Evolutionary conservation across 2,329 filamentous ascomycete genomes (phyloP).

Genomic region (Taxawa tesnikishii): DNA sequence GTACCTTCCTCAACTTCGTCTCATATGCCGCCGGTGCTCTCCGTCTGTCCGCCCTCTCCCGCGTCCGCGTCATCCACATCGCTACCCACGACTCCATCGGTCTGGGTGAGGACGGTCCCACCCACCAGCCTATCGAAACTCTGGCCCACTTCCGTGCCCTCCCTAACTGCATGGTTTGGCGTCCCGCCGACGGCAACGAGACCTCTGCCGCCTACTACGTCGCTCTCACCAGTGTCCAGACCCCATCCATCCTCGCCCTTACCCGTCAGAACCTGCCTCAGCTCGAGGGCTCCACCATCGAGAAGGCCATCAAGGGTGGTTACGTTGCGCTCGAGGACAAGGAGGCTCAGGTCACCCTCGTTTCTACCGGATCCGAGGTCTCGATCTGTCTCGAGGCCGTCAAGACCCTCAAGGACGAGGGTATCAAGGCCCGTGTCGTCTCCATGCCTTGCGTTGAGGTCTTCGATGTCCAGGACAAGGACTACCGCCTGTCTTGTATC

Average conservation of each 20-base stretch:
- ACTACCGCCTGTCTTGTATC: slow-evolving; percentile 84
- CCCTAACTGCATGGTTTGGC: slow-evolving; percentile 99
- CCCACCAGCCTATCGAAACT: slow-evolving; percentile 98
- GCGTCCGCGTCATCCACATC: slow-evolving; percentile 84
- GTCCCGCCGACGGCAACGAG: slow-evolving; percentile 97
- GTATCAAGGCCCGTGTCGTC: slow-evolving; percentile 78
- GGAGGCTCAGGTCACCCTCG: slow-evolving; percentile 74
- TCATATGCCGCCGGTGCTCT: slow-evolving; percentile 94
- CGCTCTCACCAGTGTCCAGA: slow-evolving; percentile 77
- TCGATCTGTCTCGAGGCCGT: slow-evolving; percentile 84
- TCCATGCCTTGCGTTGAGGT: slow-evolving; percentile 96
- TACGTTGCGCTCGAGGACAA: slow-evolving; percentile 81
- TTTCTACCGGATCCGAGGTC: slow-evolving; percentile 94
- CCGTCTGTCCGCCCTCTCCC: slow-evolving; percentile 84
- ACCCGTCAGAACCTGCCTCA: slow-evolving; percentile 98
- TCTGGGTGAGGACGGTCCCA: slow-evolving; percentile 96
- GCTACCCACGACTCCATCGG: slow-evolving; percentile 98
- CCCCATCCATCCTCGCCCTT: slow-evolving; percentile 84
- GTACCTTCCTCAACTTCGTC: slow-evolving; percentile 99
- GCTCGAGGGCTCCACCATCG: slow-evolving; percentile 85
- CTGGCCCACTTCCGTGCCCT: slow-evolving; percentile 96
- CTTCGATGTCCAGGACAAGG: slow-evolving; percentile 87
- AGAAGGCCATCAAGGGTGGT: slow-evolving; percentile 85
- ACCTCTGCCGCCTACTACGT: slow-evolving; percentile 96
- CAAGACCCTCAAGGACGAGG: slow-evolving; percentile 80